Percentiles rank a stretch among this genome's conserved stretches.
Evolutionary conservation across 2,329 filamentous ascomycete genomes (phyloP).

Genomic region (Fusarium sp.): DNA sequence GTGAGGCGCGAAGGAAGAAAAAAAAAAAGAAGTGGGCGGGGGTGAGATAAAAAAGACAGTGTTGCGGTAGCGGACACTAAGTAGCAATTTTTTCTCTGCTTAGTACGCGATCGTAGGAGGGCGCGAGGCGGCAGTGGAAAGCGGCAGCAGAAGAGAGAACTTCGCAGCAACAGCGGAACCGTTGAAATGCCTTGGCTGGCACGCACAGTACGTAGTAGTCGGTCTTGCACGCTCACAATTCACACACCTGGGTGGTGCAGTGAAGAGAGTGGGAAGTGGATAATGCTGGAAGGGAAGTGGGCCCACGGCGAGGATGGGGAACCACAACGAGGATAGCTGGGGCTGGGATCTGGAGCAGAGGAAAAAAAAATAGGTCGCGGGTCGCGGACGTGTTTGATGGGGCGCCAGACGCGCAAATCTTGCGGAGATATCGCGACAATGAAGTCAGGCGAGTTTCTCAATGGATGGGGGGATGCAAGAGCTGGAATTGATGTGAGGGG

Average conservation of each 20-base stretch:
- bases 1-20: constrained; percentile 35
- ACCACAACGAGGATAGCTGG: constrained; percentile 45
- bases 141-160: constrained; percentile 10
- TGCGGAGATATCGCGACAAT: constrained; percentile 33
- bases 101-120: constrained; percentile 32
- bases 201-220: constrained; percentile 32
- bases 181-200: constrained; percentile 39
- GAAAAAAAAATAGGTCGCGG: constrained; percentile 42
- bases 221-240: constrained; percentile 35
- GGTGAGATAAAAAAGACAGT: constrained; percentile 35
- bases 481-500: constrained; percentile 18
- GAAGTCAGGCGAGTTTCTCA: constrained; percentile 12
- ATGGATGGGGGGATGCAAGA: constrained; percentile 10
- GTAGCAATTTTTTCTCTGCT: constrained; percentile 29
- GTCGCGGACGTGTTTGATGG: constrained; percentile 44
- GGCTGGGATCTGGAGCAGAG: constrained; percentile 45
- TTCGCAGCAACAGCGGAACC: constrained; percentile 35
- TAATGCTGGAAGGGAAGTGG: constrained; percentile 44
- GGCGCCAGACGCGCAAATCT: constrained; percentile 46
- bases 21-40: constrained; percentile 40
- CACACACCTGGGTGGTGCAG: constrained; percentile 27
- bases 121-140: constrained; percentile 26
- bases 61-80: constrained; percentile 34
- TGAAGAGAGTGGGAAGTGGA: constrained; percentile 42
- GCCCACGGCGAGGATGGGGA: constrained; percentile 41